These are phyloP conservation scores for Cutaneotrichosporon mucoides DNA, from an alignment of 1,284 basidiomycete genomes.

Conservation along the genomic window DNA sequence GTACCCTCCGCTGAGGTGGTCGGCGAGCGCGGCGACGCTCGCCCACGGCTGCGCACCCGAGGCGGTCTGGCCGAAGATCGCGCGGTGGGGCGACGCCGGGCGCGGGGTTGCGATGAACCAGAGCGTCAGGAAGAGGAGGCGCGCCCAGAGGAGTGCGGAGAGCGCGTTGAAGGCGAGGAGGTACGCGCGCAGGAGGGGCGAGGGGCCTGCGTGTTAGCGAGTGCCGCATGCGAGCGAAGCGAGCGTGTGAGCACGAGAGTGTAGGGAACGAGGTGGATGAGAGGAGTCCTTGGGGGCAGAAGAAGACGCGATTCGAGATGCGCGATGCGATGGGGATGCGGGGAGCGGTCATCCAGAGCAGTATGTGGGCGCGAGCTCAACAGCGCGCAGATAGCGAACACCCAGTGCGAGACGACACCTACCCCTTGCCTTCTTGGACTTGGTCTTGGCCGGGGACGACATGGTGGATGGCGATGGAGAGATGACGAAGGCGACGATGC, in stretches of 20 bases:
- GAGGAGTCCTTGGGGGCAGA: not conserved
- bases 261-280: not conserved
- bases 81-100: not conserved
- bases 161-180: conserved; percentile 72
- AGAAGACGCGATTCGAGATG: too few species aligned
- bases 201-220: conserved; percentile 15
- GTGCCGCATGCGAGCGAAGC: too few species aligned
- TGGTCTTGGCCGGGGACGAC: too few species aligned
- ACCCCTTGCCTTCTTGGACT: too few species aligned
- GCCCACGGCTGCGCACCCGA: conserved; percentile 2
- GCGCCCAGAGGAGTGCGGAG: conserved; percentile 68
- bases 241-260: too few species aligned
- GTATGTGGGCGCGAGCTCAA: too few species aligned
- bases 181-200: conserved; percentile 54
- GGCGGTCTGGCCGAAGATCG: conserved; percentile 10
- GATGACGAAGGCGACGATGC: too few species aligned
- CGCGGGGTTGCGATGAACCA: conserved; percentile 36
- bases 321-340: too few species aligned
- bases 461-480: too few species aligned
- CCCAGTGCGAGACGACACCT: too few species aligned
- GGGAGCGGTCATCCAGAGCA: too few species aligned
- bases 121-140: conserved; percentile 58
- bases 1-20: conserved; percentile 55
- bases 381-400: too few species aligned
- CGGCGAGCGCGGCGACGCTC: conserved; percentile 46